Base-by-base conservation (phyloP, 2,329 filamentous ascomycete species). In the Ophiostoma angusticollis region DNA sequence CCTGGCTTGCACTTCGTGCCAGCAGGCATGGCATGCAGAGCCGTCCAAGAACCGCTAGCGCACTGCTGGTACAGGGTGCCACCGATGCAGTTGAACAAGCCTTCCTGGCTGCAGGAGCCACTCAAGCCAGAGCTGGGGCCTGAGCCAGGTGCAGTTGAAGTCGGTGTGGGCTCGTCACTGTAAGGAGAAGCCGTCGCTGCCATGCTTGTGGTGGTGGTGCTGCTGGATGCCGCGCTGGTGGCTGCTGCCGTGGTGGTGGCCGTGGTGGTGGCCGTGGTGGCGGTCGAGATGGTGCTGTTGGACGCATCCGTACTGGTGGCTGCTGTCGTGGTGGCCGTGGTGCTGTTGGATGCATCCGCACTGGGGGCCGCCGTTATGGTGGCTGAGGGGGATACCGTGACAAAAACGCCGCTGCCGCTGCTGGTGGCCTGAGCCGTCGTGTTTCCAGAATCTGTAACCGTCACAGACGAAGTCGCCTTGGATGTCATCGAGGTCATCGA, bases 21-120 rank as follows among this genome's bases (percentile, higher is more conserved):
- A 1, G 54, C 43, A 1, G 68, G 58, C 54, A 72, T 57, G 9
- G 54, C 40, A 50, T 63, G 58, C 39, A 54, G 35, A 2, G 44
- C 40, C 4, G 64, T 59, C 68, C 68, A 72, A 14, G 52, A 25
- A 14, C 68, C 68, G 38, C 55, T 61, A 11, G 65, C 67, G 46
- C 69, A 73, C 46, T 65, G 65, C 56, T 72, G 67, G 60, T 67
- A 72, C 25, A 58, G 52, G 14, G 42, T 52, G 19, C 56, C 54
- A 42, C 65, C 55, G 34, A 69, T 54, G 49, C 69, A 72, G 56
- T 67, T 65, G 62, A 65, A 72, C 12, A 48, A 41, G 43, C 69
- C 69, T 49, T 72, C 68, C 12, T 52, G 33, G 29, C 53, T 55
- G 60, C 69, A 72, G 29, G 62, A 35, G 17, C 59, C 58, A 7